A percentile compares a stretch with the other conserved stretches of the same genome.
phyloP scores from a whole-genome alignment of 2,329 filamentous ascomycete genomes.

The Cladophialophora yegresii region DNA sequence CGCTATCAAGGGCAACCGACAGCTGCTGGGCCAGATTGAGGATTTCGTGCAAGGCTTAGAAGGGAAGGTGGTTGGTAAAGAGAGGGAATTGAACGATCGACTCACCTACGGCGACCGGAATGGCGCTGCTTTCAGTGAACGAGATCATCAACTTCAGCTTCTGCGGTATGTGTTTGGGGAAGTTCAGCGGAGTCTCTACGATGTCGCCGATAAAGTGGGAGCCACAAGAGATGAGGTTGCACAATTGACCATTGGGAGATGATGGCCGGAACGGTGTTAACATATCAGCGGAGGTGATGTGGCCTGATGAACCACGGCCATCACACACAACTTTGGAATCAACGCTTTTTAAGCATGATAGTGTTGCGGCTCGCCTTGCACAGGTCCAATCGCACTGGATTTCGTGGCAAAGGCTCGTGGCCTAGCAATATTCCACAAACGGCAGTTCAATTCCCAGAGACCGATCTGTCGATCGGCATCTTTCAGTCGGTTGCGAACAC shows the following conservation, averaged over 20 bases:
- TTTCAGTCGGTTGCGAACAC: neutral
- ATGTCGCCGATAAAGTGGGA: constrained; percentile 63
- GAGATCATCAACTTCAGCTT: constrained; percentile 50
- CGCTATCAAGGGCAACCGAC: constrained; percentile 60
- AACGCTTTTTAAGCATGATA: neutral
- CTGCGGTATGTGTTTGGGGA: constrained; percentile 59
- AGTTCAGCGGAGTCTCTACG: constrained; percentile 65
- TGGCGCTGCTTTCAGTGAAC: constrained; percentile 44
- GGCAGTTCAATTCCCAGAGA: neutral
- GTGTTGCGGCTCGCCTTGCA: neutral
- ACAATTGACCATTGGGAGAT: constrained; percentile 51
- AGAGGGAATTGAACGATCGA: constrained; percentile 56
- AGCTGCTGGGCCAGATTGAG: constrained; percentile 65
- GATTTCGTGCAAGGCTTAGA: constrained; percentile 66
- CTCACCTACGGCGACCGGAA: constrained; percentile 56
- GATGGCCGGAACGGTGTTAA: neutral
- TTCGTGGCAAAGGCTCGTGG: neutral
- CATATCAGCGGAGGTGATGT: neutral
- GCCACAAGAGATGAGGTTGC: constrained; percentile 63
- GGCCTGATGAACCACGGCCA: neutral
- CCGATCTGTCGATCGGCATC: neutral
- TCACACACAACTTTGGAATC: neutral
- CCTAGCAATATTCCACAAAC: neutral
- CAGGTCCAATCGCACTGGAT: neutral
- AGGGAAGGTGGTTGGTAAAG: constrained; percentile 45